Percentiles rank a stretch among this genome's conserved stretches.
phyloP scores from a whole-genome alignment of 257 asterid species.

The Nicotiana obtusifolia region DNA sequence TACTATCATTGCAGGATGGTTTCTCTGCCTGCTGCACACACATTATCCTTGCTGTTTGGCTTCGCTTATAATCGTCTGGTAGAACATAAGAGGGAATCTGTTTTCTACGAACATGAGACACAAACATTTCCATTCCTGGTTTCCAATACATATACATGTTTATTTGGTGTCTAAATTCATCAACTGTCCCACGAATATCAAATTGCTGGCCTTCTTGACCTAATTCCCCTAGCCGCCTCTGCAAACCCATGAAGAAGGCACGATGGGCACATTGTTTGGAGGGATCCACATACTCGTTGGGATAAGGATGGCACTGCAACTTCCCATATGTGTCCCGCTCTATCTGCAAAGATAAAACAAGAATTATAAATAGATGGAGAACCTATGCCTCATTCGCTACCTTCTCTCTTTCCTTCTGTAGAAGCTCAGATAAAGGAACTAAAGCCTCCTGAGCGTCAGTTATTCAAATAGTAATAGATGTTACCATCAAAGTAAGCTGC shows the following conservation, averaged over 20 bases:
- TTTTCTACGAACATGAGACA: conserved; percentile 86
- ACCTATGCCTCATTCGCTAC: background rate
- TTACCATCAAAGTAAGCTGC: conserved; percentile 87
- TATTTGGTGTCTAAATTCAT: conserved; percentile 80
- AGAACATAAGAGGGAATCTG: conserved; percentile 79
- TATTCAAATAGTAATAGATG: conserved; percentile 21
- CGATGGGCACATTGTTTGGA: conserved; percentile 65
- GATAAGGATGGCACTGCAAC: conserved; percentile 90
- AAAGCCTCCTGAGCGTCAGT: background rate
- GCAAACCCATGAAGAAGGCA: conserved; percentile 89
- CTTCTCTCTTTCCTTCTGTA: background rate
- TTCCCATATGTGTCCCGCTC: conserved; percentile 83
- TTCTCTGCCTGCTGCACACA: conserved; percentile 43
- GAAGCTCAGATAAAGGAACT: background rate
- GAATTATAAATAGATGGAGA: conserved; percentile 15
- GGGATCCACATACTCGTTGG: conserved; percentile 62
- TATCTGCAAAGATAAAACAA: conserved; percentile 54
- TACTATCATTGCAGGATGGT: conserved; percentile 27
- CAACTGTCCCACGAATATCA: conserved; percentile 91
- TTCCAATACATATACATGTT: conserved; percentile 72
- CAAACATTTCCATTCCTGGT: conserved; percentile 88
- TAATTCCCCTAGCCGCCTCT: conserved; percentile 75
- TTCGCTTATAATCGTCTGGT: conserved; percentile 73
- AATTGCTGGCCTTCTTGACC: conserved; percentile 90
- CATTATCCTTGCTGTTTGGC: conserved; percentile 39